Conservation (phyloP, 345 rosid species). For the Cardiospermum halicacabum region DNA sequence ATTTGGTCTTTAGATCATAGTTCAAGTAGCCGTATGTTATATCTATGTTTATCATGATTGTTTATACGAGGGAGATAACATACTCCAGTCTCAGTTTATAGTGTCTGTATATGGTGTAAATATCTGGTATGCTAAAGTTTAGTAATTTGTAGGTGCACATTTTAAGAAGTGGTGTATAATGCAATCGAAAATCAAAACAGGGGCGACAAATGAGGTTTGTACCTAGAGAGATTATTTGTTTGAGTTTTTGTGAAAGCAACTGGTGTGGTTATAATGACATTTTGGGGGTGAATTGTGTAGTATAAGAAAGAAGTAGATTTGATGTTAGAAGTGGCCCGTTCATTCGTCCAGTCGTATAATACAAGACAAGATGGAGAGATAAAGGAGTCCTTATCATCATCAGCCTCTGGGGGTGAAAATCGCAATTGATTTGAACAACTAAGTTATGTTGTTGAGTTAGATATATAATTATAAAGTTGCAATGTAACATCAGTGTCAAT, state of each 20-base stretch:
- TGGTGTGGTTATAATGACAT: neutral
- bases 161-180: slow-evolving; percentile 97
- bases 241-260: too few species aligned
- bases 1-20: neutral
- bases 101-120: neutral
- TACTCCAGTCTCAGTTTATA: neutral
- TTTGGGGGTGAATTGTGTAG: slow-evolving; percentile 26
- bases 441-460: neutral
- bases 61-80: neutral
- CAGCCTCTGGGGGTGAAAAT: slow-evolving; percentile 26
- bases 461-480: neutral
- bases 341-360: slow-evolving; percentile 29
- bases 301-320: slow-evolving; percentile 84
- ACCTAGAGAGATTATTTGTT: too few species aligned
- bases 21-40: too few species aligned
- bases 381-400: slow-evolving; percentile 10
- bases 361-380: slow-evolving; percentile 13
- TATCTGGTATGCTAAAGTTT: neutral
- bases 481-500: neutral
- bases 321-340: slow-evolving; percentile 55
- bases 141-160: slow-evolving; percentile 64
- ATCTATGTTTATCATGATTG: too few species aligned
- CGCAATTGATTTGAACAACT: slow-evolving; percentile 15
- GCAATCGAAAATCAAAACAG: slow-evolving; percentile 90
- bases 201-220: slow-evolving; percentile 82